These are phyloP conservation scores for Mycena metata DNA, from an alignment of 768 basidiomycete genomes.

Conservation along the genomic window DNA sequence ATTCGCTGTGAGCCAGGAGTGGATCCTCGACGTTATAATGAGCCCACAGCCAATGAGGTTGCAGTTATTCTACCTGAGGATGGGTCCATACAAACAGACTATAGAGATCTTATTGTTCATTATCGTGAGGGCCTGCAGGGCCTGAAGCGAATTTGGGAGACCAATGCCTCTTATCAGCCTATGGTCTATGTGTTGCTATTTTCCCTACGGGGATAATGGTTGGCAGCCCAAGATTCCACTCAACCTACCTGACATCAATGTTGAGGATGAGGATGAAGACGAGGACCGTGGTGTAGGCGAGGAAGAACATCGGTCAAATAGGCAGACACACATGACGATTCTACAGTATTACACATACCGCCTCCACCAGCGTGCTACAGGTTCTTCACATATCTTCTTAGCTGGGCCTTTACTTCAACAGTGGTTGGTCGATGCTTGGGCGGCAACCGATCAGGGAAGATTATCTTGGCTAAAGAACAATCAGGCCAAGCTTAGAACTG, in stretches of 20 bases:
- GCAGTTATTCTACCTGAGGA: too few relatives aligned
- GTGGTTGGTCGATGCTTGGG: slow-evolving; percentile 64
- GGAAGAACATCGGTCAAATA: background rate
- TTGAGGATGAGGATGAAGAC: background rate
- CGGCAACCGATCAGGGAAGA: slow-evolving; percentile 55
- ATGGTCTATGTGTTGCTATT: slow-evolving; percentile 49
- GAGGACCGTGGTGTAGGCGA: background rate
- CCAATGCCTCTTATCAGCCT: slow-evolving; percentile 49
- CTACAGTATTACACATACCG: too few relatives aligned
- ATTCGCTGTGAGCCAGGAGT: too few relatives aligned
- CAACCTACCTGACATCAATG: background rate
- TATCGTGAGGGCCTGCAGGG: background rate
- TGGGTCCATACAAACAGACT: too few relatives aligned
- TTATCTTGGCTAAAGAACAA: slow-evolving; percentile 47
- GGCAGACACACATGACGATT: too few relatives aligned
- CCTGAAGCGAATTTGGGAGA: slow-evolving; percentile 36
- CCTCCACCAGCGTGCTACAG: too few relatives aligned
- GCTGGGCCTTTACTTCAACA: too few relatives aligned
- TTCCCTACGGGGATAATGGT: slow-evolving; percentile 49
- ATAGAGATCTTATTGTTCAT: too few relatives aligned
- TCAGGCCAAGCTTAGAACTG: slow-evolving; percentile 6
- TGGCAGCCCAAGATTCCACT: slow-evolving; percentile 49
- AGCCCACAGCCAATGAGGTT: too few relatives aligned
- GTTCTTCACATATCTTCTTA: too few relatives aligned
- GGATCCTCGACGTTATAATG: too few relatives aligned